These are phyloP conservation scores for Xerocomus spinulosus DNA, from an alignment of 768 basidiomycete genomes.

Conservation along the genomic window DNA sequence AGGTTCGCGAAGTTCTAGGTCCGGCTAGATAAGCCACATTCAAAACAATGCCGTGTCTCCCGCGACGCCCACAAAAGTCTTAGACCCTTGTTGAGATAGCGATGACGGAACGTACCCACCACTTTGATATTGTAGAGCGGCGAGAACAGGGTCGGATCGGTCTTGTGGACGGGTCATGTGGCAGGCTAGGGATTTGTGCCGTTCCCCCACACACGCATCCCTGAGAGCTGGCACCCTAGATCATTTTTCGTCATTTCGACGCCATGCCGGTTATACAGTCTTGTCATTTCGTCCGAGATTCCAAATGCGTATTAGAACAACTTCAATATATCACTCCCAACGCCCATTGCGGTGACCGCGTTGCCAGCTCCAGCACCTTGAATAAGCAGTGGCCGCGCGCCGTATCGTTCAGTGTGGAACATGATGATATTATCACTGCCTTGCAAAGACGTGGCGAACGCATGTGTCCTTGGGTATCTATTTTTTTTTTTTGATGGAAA, in stretches of 20 bases:
- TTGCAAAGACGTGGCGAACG: slow-evolving; percentile 92
- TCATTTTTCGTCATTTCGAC: neutral
- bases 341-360: slow-evolving; percentile 97
- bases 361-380: slow-evolving; percentile 98
- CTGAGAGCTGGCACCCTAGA: neutral
- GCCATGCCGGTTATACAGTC: slow-evolving; percentile 5
- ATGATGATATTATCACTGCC: slow-evolving; percentile 98
- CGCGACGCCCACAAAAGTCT: neutral
- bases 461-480: slow-evolving; percentile 85
- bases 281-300: neutral
- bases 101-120: slow-evolving; percentile 1
- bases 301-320: slow-evolving; percentile 31
- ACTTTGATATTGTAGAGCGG: neutral
- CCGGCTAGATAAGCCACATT: slow-evolving; percentile 8
- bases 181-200: neutral
- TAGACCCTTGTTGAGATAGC: neutral
- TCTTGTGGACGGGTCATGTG: neutral
- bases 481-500: neutral
- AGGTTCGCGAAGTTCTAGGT: neutral
- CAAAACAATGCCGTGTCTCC: neutral
- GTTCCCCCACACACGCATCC: neutral
- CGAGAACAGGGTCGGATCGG: neutral
- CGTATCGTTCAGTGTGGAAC: slow-evolving; percentile 93
- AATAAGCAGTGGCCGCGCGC: slow-evolving; percentile 81
- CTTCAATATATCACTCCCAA: slow-evolving; percentile 80